Evolutionary conservation across 31 red algal genomes (phyloP).

Genomic region (Porphyra umbilicalis): DNA sequence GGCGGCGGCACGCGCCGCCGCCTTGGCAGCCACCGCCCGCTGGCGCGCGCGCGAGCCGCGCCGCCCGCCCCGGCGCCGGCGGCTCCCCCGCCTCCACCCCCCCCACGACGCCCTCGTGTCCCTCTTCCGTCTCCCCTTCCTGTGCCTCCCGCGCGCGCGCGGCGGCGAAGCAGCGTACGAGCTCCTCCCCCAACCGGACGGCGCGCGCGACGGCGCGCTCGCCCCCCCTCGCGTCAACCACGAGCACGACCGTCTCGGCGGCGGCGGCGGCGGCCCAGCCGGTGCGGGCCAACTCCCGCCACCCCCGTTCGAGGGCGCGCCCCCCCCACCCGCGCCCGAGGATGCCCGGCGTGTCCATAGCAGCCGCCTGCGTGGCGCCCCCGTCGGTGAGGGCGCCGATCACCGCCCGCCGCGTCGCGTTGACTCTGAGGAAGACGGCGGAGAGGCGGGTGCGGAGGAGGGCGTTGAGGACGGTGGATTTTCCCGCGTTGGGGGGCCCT

Average conservation of each 20-base stretch:
- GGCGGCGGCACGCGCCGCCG: background rate
- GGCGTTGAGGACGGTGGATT: conserved; percentile 80
- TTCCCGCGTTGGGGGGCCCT: conserved; percentile 79
- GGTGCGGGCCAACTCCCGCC: conserved; percentile 22
- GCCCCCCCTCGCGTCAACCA: conserved; percentile 29
- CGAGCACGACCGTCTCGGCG: conserved; percentile 40
- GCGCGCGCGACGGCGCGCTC: background rate
- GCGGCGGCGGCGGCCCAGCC: conserved; percentile 52
- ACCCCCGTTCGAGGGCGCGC: conserved; percentile 9
- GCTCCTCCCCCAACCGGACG: background rate
- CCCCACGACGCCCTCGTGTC: background rate
- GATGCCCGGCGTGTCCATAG: conserved; percentile 66
- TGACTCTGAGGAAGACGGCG: conserved; percentile 62
- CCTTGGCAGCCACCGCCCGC: background rate
- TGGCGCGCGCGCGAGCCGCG: background rate
- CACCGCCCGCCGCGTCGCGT: conserved; percentile 50
- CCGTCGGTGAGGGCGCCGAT: conserved; percentile 23
- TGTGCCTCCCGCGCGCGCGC: background rate
- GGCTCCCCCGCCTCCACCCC: background rate
- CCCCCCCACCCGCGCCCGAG: conserved; percentile 21
- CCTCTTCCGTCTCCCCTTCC: background rate
- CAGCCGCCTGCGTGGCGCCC: conserved; percentile 33
- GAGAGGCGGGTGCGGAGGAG: conserved; percentile 59
- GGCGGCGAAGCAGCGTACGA: background rate
- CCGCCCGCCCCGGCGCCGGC: background rate